Percentiles rank a stretch among this genome's conserved stretches.
Evolutionary conservation across 1,284 basidiomycete species (phyloP).

Genomic region (Tylopilus microsporus): DNA sequence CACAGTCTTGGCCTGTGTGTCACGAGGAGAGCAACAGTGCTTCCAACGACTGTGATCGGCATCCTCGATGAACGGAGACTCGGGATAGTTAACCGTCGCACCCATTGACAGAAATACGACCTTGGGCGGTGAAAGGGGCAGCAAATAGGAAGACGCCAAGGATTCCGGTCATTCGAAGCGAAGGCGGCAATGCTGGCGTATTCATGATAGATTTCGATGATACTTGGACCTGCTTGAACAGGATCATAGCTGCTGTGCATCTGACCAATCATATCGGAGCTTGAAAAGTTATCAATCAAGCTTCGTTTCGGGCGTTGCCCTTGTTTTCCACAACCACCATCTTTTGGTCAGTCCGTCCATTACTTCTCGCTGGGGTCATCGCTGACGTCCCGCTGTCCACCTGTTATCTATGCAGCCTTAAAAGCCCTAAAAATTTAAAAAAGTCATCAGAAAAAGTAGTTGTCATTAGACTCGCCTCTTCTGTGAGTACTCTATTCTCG

Average conservation of each 20-base stretch:
- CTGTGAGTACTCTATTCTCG: constrained; percentile 42
- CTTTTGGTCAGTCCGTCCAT: constrained; percentile 26
- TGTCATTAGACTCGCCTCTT: constrained; percentile 58
- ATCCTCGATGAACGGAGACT: neutral
- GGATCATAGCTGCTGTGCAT: neutral
- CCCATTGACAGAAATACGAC: neutral
- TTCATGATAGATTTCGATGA: no score
- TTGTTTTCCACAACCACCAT: constrained; percentile 36
- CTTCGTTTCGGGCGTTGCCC: constrained; percentile 18
- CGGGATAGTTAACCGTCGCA: neutral
- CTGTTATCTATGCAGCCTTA: constrained; percentile 31
- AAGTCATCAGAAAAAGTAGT: constrained; percentile 60
- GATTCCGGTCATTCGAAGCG: neutral
- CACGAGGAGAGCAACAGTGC: neutral
- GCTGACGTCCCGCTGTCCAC: constrained; percentile 22
- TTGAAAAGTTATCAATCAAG: constrained; percentile 32
- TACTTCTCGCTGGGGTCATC: constrained; percentile 2
- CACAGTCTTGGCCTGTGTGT: neutral
- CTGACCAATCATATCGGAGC: constrained; percentile 28
- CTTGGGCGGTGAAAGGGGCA: neutral
- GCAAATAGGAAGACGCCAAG: no score
- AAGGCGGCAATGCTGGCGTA: no score
- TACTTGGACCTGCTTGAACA: no score
- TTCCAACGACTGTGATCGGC: neutral
- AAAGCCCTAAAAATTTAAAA: constrained; percentile 50